Evolutionary conservation across 2,329 filamentous ascomycete genomes (phyloP).

Genomic region (Venturia carpophila): DNA sequence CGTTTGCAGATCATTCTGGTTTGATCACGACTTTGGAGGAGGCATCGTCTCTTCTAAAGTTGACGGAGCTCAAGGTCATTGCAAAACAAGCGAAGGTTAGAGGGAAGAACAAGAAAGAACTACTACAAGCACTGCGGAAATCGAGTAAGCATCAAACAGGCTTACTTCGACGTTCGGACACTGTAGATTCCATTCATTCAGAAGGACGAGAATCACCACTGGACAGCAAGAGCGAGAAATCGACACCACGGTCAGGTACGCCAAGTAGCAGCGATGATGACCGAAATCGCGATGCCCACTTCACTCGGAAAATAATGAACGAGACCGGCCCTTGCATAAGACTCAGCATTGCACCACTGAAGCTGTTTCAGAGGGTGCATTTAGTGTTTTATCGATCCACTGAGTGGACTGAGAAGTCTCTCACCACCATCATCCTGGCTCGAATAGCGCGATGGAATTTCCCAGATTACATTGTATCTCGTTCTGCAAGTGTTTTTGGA

Average conservation of each 20-base stretch:
- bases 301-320: constrained; percentile 52
- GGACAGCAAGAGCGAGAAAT: neutral
- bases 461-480: constrained; percentile 80
- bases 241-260: constrained; percentile 6
- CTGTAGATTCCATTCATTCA: constrained; percentile 40
- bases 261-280: constrained; percentile 25
- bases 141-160: constrained; percentile 68
- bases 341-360: constrained; percentile 62
- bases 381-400: constrained; percentile 93
- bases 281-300: constrained; percentile 63
- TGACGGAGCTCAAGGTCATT: constrained; percentile 79
- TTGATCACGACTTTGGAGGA: constrained; percentile 71
- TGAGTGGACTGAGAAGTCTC: constrained; percentile 93
- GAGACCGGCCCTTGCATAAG: constrained; percentile 78
- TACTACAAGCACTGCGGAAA: constrained; percentile 64
- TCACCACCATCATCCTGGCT: constrained; percentile 89
- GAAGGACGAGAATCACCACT: constrained; percentile 1
- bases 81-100: constrained; percentile 81
- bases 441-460: constrained; percentile 85
- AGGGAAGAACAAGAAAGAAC: constrained; percentile 79
- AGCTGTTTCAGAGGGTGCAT: constrained; percentile 88
- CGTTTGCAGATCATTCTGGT: constrained; percentile 73
- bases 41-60: constrained; percentile 68
- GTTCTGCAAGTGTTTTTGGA: constrained; percentile 77
- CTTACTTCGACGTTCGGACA: constrained; percentile 57